Evolutionary conservation across 352 stramenopile species (phyloP), one percentile per base, ranked within the genome.

Genomic region (Aphanomyces euteiches): DNA sequence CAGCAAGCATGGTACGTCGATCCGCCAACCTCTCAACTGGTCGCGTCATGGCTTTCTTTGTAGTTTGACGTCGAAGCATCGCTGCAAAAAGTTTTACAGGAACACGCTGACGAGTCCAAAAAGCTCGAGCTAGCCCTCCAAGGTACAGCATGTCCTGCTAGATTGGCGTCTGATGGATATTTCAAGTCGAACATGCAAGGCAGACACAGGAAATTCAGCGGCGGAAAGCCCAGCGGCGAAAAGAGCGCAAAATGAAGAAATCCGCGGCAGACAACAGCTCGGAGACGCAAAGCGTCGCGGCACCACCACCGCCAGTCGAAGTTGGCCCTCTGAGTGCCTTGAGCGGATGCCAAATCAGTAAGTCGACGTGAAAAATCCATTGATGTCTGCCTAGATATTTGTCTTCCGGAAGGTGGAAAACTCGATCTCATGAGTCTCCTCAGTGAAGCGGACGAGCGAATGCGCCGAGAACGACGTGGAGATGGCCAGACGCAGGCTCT

Each of bases 31-130:
- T 28, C 28, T 28, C 1, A 28, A 28, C 28, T 28, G 28, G 28
- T 28, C 0, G 28, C 28, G 28, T 28, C 2, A 28, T 28, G 28
- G 28, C 28, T 2, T 28, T 28, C 36, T 1, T 8, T 13, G 39
- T 70, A 70, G 64, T 15, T 70, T 17, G 64, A 70, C 64, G 40
- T 70, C 21, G 64, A 70, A 48, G 43, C 47, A 19, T 61, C 64
- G 48, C 34, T 70, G 48, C 43, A 70, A 63, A 63, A 50, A 15
- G 64, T 70, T 5, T 43, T 70, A 10, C 37, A 61, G 19, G 64
- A 70, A 36, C 64, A 70, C 38, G 64, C 64, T 4, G 64, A 70
- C 39, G 64, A 70, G 48, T 70, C 64, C 13, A 63, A 61, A 6
- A 70, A 70, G 34, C 64, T 70, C 12, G 64, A 63, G 48, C 19